phyloP scores from a whole-genome alignment of 73 alveolate genomes.

The Paramecium sexaurelia region DNA sequence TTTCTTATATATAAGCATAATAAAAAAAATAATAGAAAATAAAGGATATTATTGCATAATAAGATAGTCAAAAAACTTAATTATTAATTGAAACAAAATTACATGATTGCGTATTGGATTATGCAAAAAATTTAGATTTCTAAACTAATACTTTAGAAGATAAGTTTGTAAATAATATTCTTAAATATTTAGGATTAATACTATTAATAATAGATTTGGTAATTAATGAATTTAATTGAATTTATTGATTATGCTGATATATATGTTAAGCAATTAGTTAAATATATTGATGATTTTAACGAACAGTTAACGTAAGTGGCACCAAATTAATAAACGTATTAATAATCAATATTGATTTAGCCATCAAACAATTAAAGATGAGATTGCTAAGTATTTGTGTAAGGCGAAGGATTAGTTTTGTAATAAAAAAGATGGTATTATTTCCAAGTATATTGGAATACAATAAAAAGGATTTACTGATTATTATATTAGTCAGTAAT shows the following conservation, averaged over 20 bases:
- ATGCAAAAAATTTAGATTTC: background rate
- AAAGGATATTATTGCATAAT: background rate
- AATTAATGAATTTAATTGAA: background rate
- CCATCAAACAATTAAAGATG: background rate
- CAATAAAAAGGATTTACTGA: background rate
- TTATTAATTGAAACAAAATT: background rate
- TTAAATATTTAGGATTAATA: background rate
- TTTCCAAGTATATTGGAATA: background rate
- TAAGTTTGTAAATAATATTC: background rate
- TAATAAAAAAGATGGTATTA: background rate
- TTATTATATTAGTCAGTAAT: background rate
- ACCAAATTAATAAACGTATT: slow-evolving; percentile 37
- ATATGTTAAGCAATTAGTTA: background rate
- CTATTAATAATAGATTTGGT: background rate
- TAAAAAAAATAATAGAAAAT: background rate
- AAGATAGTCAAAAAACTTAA: background rate
- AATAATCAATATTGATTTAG: background rate
- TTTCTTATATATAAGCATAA: background rate
- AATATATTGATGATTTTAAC: background rate
- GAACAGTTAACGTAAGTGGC: background rate
- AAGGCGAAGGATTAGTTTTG: background rate
- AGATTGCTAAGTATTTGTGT: background rate
- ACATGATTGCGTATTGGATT: slow-evolving; percentile 25
- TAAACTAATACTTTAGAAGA: background rate
- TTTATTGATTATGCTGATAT: slow-evolving; percentile 22